Evolutionary conservation across 2,329 filamentous ascomycete species (phyloP), one percentile per base, ranked within the genome.

Genomic region (Diaporthe helianthi): DNA sequence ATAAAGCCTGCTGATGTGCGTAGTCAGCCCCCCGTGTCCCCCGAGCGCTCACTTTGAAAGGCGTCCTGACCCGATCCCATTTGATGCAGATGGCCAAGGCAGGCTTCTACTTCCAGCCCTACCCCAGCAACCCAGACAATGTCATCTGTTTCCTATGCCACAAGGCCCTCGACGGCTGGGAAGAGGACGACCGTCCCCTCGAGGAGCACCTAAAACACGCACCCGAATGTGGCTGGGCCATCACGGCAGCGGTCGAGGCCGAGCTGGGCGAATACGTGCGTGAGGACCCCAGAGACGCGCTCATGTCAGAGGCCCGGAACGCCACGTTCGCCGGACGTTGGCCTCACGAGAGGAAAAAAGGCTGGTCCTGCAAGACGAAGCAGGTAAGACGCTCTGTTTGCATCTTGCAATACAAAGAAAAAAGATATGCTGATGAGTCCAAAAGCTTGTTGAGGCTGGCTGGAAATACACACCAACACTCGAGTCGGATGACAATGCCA

Each of bases 401-500:
- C 63, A 49, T 52, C 26, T 12, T 49, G 47, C 19, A n/a, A 8
- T 7, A 13, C 3, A 19, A 24, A 38, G 68, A 51, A 49, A 19
- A 24, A 38, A 69, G 51, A 49, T 49, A 26, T 58, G 54, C 22
- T 46, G 4, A 51, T 49, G 29, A 63, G n/a, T 19, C 38, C 26
- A n/a, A 36, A 26, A 96, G 90, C 90, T 98, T 83, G 93, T 93
- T 41, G 93, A 95, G 73, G 93, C 93, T 33, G 96, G 96, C 13
- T 99, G 95, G 94, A 94, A 92, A 77, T 98, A 94, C 80, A 97
- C 94, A 29, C 94, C 96, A 0, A 93, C 89, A 7, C 82, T 88
- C 52, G 93, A 95, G 52, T 93, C 90, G 15, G 91, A 96, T 73
- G 96, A 99, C 79, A 93, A 95, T 82, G 93, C 93, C 12, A 96